phyloP scores from a whole-genome alignment of 805 yeast species.

The Wickerhamomyces bovis region DNA sequence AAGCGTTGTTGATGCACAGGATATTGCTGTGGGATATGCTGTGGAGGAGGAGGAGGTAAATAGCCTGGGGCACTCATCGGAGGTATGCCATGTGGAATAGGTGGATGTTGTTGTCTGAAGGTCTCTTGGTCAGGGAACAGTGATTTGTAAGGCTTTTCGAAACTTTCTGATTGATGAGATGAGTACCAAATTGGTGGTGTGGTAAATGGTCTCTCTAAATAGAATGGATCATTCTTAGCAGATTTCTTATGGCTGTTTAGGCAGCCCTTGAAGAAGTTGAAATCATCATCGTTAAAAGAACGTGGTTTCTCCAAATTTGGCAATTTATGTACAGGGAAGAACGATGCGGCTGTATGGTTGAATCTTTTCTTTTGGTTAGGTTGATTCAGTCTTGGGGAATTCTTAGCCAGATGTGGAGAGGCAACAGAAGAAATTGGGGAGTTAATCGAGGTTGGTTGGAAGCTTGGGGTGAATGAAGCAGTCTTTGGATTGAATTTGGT shows the following conservation, averaged over 20 bases:
- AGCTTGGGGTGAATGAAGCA: conserved; percentile 54
- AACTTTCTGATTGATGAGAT: conserved; percentile 13
- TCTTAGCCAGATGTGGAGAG: conserved; percentile 15
- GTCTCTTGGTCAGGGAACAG: conserved; percentile 38
- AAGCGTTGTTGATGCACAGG: conserved; percentile 2
- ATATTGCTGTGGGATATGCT: conserved; percentile 4
- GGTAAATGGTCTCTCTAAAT: conserved; percentile 56
- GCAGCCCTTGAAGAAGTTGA: conserved; percentile 24
- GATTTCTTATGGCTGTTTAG: conserved; percentile 19
- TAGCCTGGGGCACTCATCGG: background rate
- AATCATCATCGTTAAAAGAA: conserved; percentile 18
- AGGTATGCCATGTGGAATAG: background rate
- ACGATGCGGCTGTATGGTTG: conserved; percentile 9
- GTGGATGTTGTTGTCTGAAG: conserved; percentile 4
- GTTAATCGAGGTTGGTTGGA: conserved; percentile 7
- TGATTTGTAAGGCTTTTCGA: conserved; percentile 49
- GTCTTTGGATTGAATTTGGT: conserved; percentile 70
- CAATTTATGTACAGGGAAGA: conserved; percentile 18
- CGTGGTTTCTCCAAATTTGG: conserved; percentile 23
- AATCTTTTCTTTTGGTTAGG: conserved; percentile 5
- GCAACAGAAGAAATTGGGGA: conserved; percentile 12
- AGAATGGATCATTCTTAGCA: conserved; percentile 27
- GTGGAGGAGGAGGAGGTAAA: background rate
- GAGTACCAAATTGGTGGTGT: conserved; percentile 78
- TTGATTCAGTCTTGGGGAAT: conserved; percentile 19